Percentiles rank a stretch among this genome's conserved stretches.
phyloP scores from a whole-genome alignment of 1,139 yeast genomes.

The Pichia inconspicua region DNA sequence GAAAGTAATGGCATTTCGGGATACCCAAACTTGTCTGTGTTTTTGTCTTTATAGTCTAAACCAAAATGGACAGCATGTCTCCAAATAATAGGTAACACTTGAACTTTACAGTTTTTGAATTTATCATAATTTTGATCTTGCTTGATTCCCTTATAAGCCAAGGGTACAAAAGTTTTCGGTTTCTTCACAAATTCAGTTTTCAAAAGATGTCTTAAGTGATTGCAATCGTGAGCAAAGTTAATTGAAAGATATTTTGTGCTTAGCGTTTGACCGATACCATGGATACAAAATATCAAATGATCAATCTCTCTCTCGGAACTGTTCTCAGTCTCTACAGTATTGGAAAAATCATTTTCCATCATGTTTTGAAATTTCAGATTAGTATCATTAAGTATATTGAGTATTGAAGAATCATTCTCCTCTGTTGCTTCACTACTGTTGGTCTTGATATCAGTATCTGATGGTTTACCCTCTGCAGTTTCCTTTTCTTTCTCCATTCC shows the following conservation, averaged over 20 bases:
- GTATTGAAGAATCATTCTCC: not conserved
- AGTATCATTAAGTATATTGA: conserved; percentile 6
- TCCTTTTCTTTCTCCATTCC: conserved; percentile 6
- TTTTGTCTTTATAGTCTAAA: conserved; percentile 30
- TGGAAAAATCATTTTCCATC: conserved; percentile 46
- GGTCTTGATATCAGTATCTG: not conserved
- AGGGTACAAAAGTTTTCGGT: conserved; percentile 29
- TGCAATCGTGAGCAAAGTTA: conserved; percentile 81
- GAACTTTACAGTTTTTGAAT: conserved; percentile 49
- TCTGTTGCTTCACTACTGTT: not conserved
- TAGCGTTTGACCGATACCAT: conserved; percentile 89
- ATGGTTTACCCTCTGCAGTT: conserved; percentile 3
- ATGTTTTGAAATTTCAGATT: conserved; percentile 33
- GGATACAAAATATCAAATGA: conserved; percentile 78
- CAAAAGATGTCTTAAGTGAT: conserved; percentile 58
- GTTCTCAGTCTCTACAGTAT: conserved; percentile 24
- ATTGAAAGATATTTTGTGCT: conserved; percentile 74
- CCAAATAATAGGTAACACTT: conserved; percentile 76
- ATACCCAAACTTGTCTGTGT: conserved; percentile 27
- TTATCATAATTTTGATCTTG: conserved; percentile 21
- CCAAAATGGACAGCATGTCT: conserved; percentile 64
- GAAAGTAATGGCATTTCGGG: conserved; percentile 53
- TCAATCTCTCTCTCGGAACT: conserved; percentile 51
- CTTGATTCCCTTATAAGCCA: conserved; percentile 29
- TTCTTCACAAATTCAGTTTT: conserved; percentile 47